phyloP scores from a whole-genome alignment of 2,329 filamentous ascomycete genomes.

The Ceratocystiopsis minuta region DNA sequence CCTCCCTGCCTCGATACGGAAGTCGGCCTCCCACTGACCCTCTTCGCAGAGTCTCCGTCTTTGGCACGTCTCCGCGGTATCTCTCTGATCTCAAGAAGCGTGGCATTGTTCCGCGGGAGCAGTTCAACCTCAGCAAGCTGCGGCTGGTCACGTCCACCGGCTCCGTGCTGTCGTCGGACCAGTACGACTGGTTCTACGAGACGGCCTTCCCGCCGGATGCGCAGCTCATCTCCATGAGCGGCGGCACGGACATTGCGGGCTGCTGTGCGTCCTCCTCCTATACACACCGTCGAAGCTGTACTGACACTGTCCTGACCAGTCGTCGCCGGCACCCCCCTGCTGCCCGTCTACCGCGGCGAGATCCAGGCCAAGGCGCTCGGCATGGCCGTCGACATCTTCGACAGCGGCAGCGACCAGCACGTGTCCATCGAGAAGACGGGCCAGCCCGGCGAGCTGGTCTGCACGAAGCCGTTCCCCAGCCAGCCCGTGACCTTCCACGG shows the following conservation, averaged over 20 bases:
- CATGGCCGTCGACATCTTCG: slow-evolving; percentile 26
- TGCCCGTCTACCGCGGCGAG: slow-evolving; percentile 21
- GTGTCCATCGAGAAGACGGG: slow-evolving; percentile 15
- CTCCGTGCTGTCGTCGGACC: slow-evolving; percentile 21
- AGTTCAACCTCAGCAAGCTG: background rate
- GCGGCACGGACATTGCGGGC: slow-evolving; percentile 28
- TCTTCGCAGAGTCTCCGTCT: slow-evolving; percentile 10
- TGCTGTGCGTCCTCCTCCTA: slow-evolving; percentile 19
- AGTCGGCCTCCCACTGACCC: background rate
- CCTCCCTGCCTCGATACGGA: no score
- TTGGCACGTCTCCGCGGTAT: slow-evolving; percentile 25
- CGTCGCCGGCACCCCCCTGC: slow-evolving; percentile 2
- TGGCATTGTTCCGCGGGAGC: slow-evolving; percentile 13
- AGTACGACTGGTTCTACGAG: slow-evolving; percentile 26
- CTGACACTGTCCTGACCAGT: background rate
- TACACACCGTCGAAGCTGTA: no score
- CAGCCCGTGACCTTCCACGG: slow-evolving; percentile 28
- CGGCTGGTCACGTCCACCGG: slow-evolving; percentile 25
- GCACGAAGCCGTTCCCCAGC: slow-evolving; percentile 25
- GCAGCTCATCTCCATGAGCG: slow-evolving; percentile 24
- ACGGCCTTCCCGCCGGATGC: slow-evolving; percentile 17
- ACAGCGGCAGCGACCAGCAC: slow-evolving; percentile 18
- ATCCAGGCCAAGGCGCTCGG: slow-evolving; percentile 26
- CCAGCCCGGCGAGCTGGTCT: slow-evolving; percentile 25
- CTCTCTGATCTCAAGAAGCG: slow-evolving; percentile 23